A percentile compares a stretch with the other conserved stretches of the same genome.
Evolutionary conservation across 768 basidiomycete genomes (phyloP).

Genomic region (Leccinum imitatum): DNA sequence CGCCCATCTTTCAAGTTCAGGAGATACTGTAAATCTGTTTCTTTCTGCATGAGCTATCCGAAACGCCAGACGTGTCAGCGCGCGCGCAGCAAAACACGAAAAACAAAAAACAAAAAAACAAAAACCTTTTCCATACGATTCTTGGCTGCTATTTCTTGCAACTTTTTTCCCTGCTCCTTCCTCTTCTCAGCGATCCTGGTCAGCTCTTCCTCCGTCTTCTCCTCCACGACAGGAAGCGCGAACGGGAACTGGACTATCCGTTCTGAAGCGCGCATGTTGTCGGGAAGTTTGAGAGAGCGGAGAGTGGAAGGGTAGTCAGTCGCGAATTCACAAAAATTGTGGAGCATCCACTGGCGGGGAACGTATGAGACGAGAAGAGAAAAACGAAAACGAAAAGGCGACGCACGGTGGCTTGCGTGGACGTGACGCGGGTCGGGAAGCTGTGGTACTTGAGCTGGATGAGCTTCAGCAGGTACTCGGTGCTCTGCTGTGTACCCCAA

Average conservation of each 20-base stretch:
- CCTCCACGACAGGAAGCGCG: constrained; percentile 55
- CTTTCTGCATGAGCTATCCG: constrained; percentile 67
- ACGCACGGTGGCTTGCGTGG: constrained; percentile 72
- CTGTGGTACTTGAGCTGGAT: constrained; percentile 94
- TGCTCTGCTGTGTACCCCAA: constrained; percentile 89
- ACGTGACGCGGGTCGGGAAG: constrained; percentile 83
- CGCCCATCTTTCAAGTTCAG: constrained; percentile 62
- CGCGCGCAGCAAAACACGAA: background rate
- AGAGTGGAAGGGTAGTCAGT: constrained; percentile 71
- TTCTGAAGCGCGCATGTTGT: constrained; percentile 59
- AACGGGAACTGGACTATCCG: constrained; percentile 90
- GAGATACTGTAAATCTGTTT: constrained; percentile 68
- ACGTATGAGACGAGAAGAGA: background rate
- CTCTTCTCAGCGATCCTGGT: constrained; percentile 73
- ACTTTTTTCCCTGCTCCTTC: constrained; percentile 80
- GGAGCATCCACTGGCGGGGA: constrained; percentile 80
- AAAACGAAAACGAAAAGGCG: background rate
- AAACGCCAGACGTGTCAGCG: background rate
- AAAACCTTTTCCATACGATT: constrained; percentile 81
- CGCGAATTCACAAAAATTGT: constrained; percentile 82
- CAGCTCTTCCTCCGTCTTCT: constrained; percentile 92
- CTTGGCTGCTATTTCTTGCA: constrained; percentile 91
- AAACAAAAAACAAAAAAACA: constrained; percentile 26
- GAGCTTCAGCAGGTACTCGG: constrained; percentile 90
- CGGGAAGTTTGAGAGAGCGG: constrained; percentile 65